Base-by-base conservation (phyloP, 495 filamentous ascomycete species). In the Poronia punctata region DNA sequence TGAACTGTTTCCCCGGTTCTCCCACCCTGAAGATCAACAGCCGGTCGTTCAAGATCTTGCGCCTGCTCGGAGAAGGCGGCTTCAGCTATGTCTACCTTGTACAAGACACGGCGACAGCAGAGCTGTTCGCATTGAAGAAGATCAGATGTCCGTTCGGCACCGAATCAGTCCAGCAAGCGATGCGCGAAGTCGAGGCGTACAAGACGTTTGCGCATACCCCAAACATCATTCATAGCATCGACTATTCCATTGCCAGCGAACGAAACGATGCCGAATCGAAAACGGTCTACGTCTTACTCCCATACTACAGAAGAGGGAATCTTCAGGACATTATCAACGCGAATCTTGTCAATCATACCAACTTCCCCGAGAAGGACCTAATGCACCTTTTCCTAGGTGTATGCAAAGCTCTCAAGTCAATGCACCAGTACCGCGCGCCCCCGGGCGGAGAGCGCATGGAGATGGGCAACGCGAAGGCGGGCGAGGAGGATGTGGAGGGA, bases 81-180 rank as follows among this genome's bases (percentile, higher is more conserved):
- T 98, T 97, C 72, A 92, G 85, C 49, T 97, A 97, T 60, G 92
- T 98, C 45, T 98, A 98, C 65, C 84, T 98, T 38, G 92, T 98
- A 21, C 85, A 96, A 75, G 87, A 93, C 56, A 89, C 82, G 29
- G 68, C 74, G 21, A 82, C 75, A 35, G 81, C 83, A 16, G 76
- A 86, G 45, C 75, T 96, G 27, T 94, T 89, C 66, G 92, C 92
- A 5, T 77, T 98, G 22, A 98, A 98, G 66, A 97, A 97, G 68
- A 98, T 98, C 57, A 80, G 90, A 51, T 98, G 87, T 67, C 92
- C 92, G 10, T 96, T 98, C 57, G 92, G 92, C 48, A 82, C 89
- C 61, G 92, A 98, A 68, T 94, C 87, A 24, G 92, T 98, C 47
- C 76, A 84, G 23, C 86, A 84, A 57, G 92, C 92, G 11, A 78